These are phyloP conservation scores for Kernera saxatilis DNA, from an alignment of 345 rosid species.

Conservation along the genomic window DNA sequence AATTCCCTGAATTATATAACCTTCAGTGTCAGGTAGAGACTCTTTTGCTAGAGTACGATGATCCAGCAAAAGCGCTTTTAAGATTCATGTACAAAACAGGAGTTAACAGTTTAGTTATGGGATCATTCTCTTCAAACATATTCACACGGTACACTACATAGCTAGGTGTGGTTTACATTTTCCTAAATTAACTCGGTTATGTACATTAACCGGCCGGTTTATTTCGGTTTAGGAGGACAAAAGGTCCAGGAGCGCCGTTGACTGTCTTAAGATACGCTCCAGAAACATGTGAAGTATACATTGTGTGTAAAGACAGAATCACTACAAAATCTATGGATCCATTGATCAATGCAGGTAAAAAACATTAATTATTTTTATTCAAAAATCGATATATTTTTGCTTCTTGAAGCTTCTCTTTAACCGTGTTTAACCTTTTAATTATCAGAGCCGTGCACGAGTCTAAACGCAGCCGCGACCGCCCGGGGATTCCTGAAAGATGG, in stretches of 20 bases:
- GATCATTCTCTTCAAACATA: conserved; percentile 50
- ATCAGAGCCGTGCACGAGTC: conserved; percentile 18
- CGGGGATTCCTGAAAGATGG: conserved; percentile 22
- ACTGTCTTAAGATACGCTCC: conserved; percentile 54
- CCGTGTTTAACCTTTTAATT: background rate
- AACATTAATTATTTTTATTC: background rate
- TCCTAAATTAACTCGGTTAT: background rate
- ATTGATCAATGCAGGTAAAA: conserved; percentile 28
- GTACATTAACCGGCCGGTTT: background rate
- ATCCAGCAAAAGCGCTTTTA: conserved; percentile 62
- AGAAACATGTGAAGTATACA: conserved; percentile 43
- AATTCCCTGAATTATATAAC: background rate
- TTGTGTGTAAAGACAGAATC: conserved; percentile 44
- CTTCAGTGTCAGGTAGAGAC: conserved; percentile 52
- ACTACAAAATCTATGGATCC: conserved; percentile 44
- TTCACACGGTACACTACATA: conserved; percentile 41
- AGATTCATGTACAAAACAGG: conserved; percentile 42
- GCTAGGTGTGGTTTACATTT: background rate
- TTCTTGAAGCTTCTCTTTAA: background rate
- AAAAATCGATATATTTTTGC: background rate
- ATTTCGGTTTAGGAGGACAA: conserved; percentile 44
- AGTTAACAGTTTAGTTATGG: conserved; percentile 58
- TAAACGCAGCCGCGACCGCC: background rate
- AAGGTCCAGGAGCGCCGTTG: conserved; percentile 49
- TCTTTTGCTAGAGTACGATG: conserved; percentile 58